phyloP scores from a whole-genome alignment of 352 stramenopile species.

The Phytophthora europaea region DNA sequence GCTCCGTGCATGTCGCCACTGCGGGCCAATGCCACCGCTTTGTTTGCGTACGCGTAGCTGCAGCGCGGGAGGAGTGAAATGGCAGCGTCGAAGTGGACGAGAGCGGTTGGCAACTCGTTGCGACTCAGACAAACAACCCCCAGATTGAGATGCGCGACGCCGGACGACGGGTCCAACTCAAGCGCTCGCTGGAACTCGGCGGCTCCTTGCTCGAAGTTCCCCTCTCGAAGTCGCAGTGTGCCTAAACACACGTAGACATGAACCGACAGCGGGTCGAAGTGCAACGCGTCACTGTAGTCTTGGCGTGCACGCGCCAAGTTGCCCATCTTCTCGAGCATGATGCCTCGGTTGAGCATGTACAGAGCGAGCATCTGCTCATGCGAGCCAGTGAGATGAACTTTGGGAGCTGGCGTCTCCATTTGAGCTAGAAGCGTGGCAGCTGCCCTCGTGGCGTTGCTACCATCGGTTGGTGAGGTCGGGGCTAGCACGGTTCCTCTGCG shows the following conservation, averaged over 20 bases:
- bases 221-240: constrained; percentile 62
- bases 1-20: constrained; percentile 49
- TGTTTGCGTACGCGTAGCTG: constrained; percentile 79
- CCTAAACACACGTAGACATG: constrained; percentile 67
- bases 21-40: constrained; percentile 59
- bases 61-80: constrained; percentile 62
- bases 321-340: constrained; percentile 67
- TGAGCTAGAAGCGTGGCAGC: constrained; percentile 21
- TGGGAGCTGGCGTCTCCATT: constrained; percentile 18
- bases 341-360: constrained; percentile 79
- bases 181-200: constrained; percentile 55
- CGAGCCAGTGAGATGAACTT: constrained; percentile 52
- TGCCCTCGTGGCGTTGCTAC: constrained; percentile 14
- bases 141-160: constrained; percentile 71
- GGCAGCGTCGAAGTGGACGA: constrained; percentile 63
- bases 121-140: constrained; percentile 60
- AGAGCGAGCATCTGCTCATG: constrained; percentile 73
- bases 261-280: constrained; percentile 75
- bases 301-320: constrained; percentile 55
- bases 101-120: constrained; percentile 39
- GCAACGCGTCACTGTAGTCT: constrained; percentile 69
- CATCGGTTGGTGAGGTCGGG: constrained; percentile 4
- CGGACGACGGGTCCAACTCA: constrained; percentile 55
- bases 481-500: constrained; percentile 9
- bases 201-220: constrained; percentile 47